phyloP scores from a whole-genome alignment of 2,329 filamentous ascomycete genomes.

The Leptographium lundbergii region DNA sequence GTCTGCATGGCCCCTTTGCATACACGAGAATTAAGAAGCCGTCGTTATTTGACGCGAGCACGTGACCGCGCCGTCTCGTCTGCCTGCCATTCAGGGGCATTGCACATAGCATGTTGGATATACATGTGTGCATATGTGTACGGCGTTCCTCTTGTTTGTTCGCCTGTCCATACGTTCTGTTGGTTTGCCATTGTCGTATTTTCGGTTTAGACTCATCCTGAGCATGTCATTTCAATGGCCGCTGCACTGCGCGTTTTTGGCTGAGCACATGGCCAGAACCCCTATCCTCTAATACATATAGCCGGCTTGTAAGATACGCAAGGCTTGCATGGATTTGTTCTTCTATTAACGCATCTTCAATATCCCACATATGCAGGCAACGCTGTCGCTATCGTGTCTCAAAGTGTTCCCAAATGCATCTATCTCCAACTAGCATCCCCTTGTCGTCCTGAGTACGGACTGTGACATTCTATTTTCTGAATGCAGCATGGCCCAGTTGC shows the following conservation, averaged over 20 bases:
- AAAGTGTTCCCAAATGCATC: background rate
- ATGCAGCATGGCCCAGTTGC: constrained; percentile 51
- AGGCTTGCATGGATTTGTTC: background rate
- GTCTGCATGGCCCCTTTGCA: background rate
- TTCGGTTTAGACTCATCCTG: background rate
- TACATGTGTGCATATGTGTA: background rate
- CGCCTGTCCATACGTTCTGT: background rate
- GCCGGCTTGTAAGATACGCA: background rate
- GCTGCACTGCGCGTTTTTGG: background rate
- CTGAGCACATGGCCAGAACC: background rate
- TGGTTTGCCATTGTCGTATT: background rate
- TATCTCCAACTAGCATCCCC: too few relatives aligned
- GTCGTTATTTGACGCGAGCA: background rate
- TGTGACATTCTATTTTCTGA: constrained; percentile 30
- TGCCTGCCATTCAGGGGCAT: background rate
- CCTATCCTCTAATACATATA: too few relatives aligned
- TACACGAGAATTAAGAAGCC: background rate
- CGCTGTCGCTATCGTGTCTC: too few relatives aligned
- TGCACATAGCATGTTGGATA: background rate
- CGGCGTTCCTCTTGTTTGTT: background rate
- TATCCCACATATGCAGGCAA: too few relatives aligned
- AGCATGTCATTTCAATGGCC: background rate
- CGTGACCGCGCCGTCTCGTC: background rate
- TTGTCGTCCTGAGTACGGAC: background rate
- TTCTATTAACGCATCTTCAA: background rate